Percentiles rank a stretch among this genome's conserved stretches.
Evolutionary conservation across 2,329 filamentous ascomycete species (phyloP).

Genomic region (Ophiostoma ips): DNA sequence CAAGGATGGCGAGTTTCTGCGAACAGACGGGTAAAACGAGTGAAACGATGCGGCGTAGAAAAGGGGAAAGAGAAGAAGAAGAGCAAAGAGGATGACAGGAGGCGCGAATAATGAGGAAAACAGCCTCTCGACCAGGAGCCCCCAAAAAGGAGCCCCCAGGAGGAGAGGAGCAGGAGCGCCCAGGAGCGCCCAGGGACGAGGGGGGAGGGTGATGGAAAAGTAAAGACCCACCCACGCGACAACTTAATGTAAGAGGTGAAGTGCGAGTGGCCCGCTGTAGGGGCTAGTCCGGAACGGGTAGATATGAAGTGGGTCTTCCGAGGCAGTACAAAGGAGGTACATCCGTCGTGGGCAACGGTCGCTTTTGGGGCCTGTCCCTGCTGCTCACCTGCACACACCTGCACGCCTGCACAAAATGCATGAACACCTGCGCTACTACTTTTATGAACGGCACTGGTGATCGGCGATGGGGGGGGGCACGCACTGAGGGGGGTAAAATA

Average conservation of each 20-base stretch:
- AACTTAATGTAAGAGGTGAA: slow-evolving; percentile 1
- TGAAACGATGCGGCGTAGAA: background rate
- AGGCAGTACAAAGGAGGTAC: background rate
- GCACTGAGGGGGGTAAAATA: too few relatives aligned
- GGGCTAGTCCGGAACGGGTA: background rate
- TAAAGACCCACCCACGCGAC: slow-evolving; percentile 8
- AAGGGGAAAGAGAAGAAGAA: background rate
- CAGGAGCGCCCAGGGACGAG: background rate
- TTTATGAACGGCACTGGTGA: too few relatives aligned
- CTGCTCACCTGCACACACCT: background rate
- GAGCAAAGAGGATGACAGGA: background rate
- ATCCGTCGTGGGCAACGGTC: background rate
- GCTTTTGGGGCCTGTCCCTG: background rate
- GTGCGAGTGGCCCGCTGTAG: background rate
- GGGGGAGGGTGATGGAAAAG: slow-evolving; percentile 2
- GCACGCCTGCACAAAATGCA: too few relatives aligned
- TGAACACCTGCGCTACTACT: too few relatives aligned
- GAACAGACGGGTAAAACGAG: background rate
- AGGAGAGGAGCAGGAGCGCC: background rate
- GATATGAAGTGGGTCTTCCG: background rate
- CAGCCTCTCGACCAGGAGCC: background rate
- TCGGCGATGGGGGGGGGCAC: too few relatives aligned
- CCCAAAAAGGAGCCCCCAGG: background rate
- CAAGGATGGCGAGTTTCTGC: background rate
- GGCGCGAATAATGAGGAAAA: background rate